A percentile compares a stretch with the other conserved stretches of the same genome.
Evolutionary conservation across 2,329 filamentous ascomycete genomes (phyloP).

Genomic region (Colletotrichum tofieldiae): DNA sequence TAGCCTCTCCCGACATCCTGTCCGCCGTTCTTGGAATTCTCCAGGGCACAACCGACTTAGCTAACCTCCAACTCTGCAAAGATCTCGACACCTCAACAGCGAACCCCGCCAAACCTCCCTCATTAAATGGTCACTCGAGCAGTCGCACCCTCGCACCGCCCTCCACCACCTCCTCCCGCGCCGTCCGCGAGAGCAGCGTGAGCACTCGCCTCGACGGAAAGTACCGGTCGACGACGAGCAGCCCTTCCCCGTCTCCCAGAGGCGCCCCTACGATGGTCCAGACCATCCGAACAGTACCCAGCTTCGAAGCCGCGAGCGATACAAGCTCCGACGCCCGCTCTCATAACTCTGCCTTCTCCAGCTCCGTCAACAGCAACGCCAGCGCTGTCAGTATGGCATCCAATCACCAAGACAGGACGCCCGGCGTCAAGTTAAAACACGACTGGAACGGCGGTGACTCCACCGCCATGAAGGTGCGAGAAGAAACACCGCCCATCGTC

Average conservation of each 20-base stretch:
- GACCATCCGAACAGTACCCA: conserved; percentile 72
- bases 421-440: conserved; percentile 55
- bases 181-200: conserved; percentile 57
- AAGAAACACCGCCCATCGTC: conserved; percentile 22
- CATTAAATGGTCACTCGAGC: conserved; percentile 47
- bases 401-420: conserved; percentile 52
- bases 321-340: conserved; percentile 58
- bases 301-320: conserved; percentile 65
- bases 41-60: background rate
- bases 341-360: conserved; percentile 69
- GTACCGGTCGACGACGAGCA: conserved; percentile 43
- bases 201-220: conserved; percentile 52
- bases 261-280: conserved; percentile 55
- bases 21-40: conserved; percentile 5
- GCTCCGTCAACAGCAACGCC: conserved; percentile 69
- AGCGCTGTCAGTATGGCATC: conserved; percentile 63
- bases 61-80: conserved; percentile 25
- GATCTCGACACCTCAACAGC: conserved; percentile 19
- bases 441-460: conserved; percentile 42
- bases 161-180: conserved; percentile 49
- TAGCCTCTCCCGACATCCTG: conserved; percentile 12
- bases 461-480: conserved; percentile 32
- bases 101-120: conserved; percentile 12
- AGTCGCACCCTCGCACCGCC: conserved; percentile 55
- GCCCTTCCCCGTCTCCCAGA: conserved; percentile 45